Evolutionary conservation across 208 protist genomes (phyloP).

Genomic region (Trypanosoma congolense): DNA sequence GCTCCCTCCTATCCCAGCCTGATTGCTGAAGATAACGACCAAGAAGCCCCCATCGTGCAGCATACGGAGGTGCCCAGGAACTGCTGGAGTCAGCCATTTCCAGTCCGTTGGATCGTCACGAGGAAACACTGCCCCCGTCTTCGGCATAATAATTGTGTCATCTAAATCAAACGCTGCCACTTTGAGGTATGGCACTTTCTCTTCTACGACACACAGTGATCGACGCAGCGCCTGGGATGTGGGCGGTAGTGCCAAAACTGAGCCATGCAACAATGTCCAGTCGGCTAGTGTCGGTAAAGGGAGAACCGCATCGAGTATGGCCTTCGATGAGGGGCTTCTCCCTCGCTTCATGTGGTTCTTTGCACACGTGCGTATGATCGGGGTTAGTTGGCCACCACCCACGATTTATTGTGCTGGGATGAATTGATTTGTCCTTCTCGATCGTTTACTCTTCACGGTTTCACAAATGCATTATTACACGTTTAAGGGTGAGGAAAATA

Average conservation of each 20-base stretch:
- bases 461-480: too few species aligned
- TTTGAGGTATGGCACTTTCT: conserved; percentile 19
- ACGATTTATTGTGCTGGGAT: too few species aligned
- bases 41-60: conserved; percentile 63
- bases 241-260: conserved; percentile 19
- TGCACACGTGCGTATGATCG: too few species aligned
- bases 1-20: conserved; percentile 73
- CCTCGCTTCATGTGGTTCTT: conserved; percentile 22
- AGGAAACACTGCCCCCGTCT: conserved; percentile 51
- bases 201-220: conserved; percentile 3
- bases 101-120: conserved; percentile 59
- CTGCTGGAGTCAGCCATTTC: conserved; percentile 47
- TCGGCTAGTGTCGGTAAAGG: conserved; percentile 14
- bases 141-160: conserved; percentile 64
- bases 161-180: conserved; percentile 77
- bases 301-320: not conserved
- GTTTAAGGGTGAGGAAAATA: too few species aligned
- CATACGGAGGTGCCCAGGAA: conserved; percentile 36
- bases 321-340: conserved; percentile 13
- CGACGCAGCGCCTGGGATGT: conserved; percentile 10
- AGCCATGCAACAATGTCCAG: conserved; percentile 20
- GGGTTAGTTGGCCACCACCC: too few species aligned
- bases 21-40: conserved; percentile 91
- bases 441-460: too few species aligned
- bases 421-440: too few species aligned